Conservation (phyloP, 2,329 filamentous ascomycete genomes). For the Alternaria arborescens region DNA sequence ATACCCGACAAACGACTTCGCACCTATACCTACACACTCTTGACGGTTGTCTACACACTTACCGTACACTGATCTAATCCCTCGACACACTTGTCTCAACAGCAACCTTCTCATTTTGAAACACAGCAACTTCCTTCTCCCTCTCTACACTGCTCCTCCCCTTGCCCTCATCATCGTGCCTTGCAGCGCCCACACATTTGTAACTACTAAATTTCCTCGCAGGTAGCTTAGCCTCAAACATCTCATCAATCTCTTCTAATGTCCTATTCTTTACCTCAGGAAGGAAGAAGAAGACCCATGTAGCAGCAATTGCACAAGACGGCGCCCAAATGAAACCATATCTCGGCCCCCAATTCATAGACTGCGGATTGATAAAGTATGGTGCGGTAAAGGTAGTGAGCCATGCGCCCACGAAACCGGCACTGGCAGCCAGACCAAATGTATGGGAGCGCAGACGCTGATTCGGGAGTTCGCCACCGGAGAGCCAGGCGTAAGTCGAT, state of each 20-base stretch:
- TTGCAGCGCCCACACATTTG: constrained; percentile 35
- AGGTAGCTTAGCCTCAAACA: constrained; percentile 56
- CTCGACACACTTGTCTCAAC: constrained; percentile 35
- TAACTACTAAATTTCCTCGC: constrained; percentile 57
- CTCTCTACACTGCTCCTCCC: constrained; percentile 35
- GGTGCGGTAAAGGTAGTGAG: constrained; percentile 66
- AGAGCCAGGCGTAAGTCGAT: constrained; percentile 65
- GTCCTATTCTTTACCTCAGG: constrained; percentile 64
- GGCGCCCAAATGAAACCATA: constrained; percentile 66
- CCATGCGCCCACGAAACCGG: constrained; percentile 65
- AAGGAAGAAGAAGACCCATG: constrained; percentile 56
- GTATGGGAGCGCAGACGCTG: constrained; percentile 66
- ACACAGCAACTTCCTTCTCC: constrained; percentile 35
- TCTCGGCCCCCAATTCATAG: constrained; percentile 65
- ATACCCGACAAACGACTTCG: neutral
- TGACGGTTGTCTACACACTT: neutral
- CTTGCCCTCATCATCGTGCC: constrained; percentile 17
- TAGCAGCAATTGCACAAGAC: constrained; percentile 41
- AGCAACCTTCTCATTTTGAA: constrained; percentile 39
- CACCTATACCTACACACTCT: neutral
- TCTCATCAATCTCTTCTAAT: constrained; percentile 65
- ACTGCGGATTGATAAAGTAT: constrained; percentile 66
- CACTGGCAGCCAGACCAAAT: constrained; percentile 62
- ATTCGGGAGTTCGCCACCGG: constrained; percentile 65
- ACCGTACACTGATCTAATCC: constrained; percentile 21